Evolutionary conservation across 768 basidiomycete species (phyloP).

Genomic region (Trametes cinnabarina): DNA sequence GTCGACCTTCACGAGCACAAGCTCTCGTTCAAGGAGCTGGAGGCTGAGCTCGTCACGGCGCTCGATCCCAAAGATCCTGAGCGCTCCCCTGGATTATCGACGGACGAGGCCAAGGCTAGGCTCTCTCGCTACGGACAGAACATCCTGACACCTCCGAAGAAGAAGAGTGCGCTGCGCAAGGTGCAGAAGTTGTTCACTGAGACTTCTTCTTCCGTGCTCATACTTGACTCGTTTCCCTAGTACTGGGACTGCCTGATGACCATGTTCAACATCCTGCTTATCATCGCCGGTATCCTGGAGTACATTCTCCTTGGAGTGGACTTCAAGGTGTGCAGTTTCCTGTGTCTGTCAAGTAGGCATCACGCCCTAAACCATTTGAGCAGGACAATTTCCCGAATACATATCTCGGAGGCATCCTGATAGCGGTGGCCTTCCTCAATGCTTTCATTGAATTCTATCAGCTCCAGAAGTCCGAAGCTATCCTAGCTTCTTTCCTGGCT

Average conservation of each 20-base stretch:
- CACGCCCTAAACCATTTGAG: constrained; percentile 1
- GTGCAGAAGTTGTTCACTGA: constrained; percentile 31
- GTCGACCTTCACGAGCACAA: constrained; percentile 62
- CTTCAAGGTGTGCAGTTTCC: constrained; percentile 44
- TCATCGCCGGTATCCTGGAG: constrained; percentile 63
- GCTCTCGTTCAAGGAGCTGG: constrained; percentile 42
- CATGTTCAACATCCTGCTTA: constrained; percentile 65
- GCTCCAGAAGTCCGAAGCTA: constrained; percentile 72
- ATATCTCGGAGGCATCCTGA: constrained; percentile 69
- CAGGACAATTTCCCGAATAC: constrained; percentile 63
- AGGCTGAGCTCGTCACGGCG: constrained; percentile 43
- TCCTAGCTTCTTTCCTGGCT: constrained; percentile 68
- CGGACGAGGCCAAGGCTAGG: constrained; percentile 51
- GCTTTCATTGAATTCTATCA: constrained; percentile 70
- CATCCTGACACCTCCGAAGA: constrained; percentile 63
- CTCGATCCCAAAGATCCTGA: constrained; percentile 54
- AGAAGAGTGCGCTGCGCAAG: constrained; percentile 63
- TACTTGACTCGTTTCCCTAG: constrained; percentile 31
- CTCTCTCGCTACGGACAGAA: constrained; percentile 60
- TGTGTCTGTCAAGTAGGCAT: background rate
- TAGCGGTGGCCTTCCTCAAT: constrained; percentile 65
- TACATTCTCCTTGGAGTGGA: constrained; percentile 63
- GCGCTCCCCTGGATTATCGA: constrained; percentile 48
- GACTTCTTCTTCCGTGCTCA: background rate
- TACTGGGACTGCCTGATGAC: constrained; percentile 62